Evolutionary conservation across 495 filamentous ascomycete species (phyloP), one percentile per base, ranked within the genome.

Genomic region (Annulohypoxylon moriforme): DNA sequence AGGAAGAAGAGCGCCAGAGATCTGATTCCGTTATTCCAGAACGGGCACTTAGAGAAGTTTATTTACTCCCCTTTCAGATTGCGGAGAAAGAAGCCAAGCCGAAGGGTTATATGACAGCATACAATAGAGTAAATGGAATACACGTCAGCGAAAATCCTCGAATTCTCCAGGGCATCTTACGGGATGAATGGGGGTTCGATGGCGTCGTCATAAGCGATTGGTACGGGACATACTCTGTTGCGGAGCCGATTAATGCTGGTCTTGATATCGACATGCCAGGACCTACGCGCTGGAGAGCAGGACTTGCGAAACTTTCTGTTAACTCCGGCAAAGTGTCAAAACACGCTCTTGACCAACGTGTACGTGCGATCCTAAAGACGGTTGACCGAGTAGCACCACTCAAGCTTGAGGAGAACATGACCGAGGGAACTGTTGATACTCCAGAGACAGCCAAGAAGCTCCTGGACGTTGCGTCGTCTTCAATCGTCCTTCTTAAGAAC

Each of bases 181-280:
- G 55, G 11, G 55, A 58, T 8, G 55, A 58, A 27, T 58, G 55
- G 55, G 55, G 55, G 0, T 58, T 58, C 11, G 55, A 58, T 22
- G 34, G 34, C 13, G 10, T 58, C 4, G 20, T 58, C 10, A 4
- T 58, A 9, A 40, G 55, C 34, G 55, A 58, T 40, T 58, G 55
- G 55, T 38, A 40, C 20, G 55, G 55, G 24, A 40, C 34, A 6
- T 40, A 58, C 20, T 38, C 33, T 2, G 34, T 40, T 16, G 55
- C 34, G 1, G 34, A 58, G 33, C 10, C 33, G 13, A 58, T 58
- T 10, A 58, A 34, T 25, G 55, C 55, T 1, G 55, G 55, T 10
- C 33, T 40, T 2, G 55, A 58, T 13, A 40, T 58, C 10, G 55
- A 58, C 3, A 58, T 58, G 55, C 55, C 55, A 3, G 55, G 55